Base-by-base conservation (phyloP, 768 basidiomycete species). In the Crepidotus variabilis region DNA sequence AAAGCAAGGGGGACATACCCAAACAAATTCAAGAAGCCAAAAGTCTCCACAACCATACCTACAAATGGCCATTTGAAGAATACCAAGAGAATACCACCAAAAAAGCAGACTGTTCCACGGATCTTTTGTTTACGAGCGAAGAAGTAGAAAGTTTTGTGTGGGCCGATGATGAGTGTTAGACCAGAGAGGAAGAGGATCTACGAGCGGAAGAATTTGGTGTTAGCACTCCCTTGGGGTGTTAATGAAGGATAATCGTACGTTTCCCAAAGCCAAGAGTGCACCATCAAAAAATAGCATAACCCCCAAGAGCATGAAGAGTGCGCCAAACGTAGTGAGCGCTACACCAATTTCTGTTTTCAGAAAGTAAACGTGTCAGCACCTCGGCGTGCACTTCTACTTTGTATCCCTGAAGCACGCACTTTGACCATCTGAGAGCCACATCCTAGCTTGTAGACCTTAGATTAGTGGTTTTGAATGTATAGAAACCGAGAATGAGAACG, bases 261-360 rank as follows among this genome's bases (percentile, higher is more conserved):
- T 98, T 67, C 96, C 96, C n/a, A 99, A 84, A 20, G 97, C 96
- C 43, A 98, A 80, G 22, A 99, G 79, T 8, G 94, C 91, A 50
- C 92, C 93, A 74, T 99, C 97, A 61, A 99, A 98, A 76, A 99
- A 88, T 61, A 98, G 83, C 78, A 98, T 83, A 45, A 99, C 87
- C 23, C 97, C 97, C 36, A 99, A 80, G 66, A 98, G 78, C 90
- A 98, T 96, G 79, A 99, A 99, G 58, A 96, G 78, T 36, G 82
- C 87, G 52, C 97, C 97, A 65, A 97, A 97, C 16, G 94, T 91
- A 46, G 96, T 98, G 61, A 98, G 84, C 50, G 93, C 95, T 57
- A 98, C 95, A 63, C 96, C 94, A 63, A 97, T 96, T 78, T 96
- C 93, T 95, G 70, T 56, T 49, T 46, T 32, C 14, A 48, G 50